Evolutionary conservation across 148 eudicot genomes (phyloP), one percentile per base, ranked within the genome.

Genomic region (Agrostemma githago): DNA sequence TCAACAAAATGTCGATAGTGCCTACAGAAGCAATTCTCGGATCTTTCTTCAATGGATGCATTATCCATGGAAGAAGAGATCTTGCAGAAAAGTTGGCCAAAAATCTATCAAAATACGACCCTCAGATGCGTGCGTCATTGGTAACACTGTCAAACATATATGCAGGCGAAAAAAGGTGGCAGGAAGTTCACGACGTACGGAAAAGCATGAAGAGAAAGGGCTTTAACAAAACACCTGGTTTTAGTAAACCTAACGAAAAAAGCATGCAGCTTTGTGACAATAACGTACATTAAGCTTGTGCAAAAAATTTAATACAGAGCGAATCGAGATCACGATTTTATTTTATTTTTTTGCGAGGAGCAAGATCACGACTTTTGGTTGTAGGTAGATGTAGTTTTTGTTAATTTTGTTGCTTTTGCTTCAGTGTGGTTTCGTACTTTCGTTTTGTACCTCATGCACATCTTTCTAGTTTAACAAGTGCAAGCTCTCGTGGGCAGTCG

Each of bases 1-100:
- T 89, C 39, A 69, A 75, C 60, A 76, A 75, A 20, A 86, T 79
- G 83, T 72, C 80, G 15, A 68, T 73, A 48, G 83, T 77, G 66
- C 72, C 78, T 17, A 72, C 81, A 4, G 86, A 83, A 15, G 86
- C 90, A 3, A 79, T 76, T 38, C 14, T 80, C 10, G 92, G 90
- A 41, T 89, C 96, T 68, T 86, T 88, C 82, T 84, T 86, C 54
- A 85, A 82, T 72, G 92, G 90, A 19, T 90, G 92, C 62, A 82
- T 58, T 72, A 78, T 88, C 57, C 88, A 88, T 68, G 83, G 82
- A 75, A 85, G 89, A 86, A 83, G 72, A 76, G 90, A 90, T 77
- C 81, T 90, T 42, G 96, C 92, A 17, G 76, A 83, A 76, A 67
- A 72, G 65, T 70, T 87, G 39, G 84, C 78, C 26, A 60, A 84